Evolutionary conservation across 2,329 filamentous ascomycete species (phyloP).

Genomic region (Penicillium sp.): DNA sequence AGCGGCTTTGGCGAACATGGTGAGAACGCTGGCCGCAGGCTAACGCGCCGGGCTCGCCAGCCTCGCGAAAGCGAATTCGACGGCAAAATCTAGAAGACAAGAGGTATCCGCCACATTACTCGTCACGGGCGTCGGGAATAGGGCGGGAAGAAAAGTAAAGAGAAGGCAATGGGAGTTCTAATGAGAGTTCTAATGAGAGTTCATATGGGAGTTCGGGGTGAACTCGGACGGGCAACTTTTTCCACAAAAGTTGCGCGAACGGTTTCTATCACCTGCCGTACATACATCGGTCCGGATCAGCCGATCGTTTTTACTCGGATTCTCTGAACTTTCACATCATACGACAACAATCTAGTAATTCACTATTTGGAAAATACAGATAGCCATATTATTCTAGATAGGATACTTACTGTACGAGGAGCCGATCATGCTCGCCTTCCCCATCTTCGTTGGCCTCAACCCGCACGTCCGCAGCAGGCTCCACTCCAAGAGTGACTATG

Average conservation of each 20-base stretch:
- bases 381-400: not conserved
- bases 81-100: not conserved
- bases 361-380: not conserved
- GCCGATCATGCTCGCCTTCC: conserved; percentile 15
- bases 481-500: conserved; percentile 20
- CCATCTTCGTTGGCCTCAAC: conserved; percentile 23
- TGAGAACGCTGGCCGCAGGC: conserved; percentile 23
- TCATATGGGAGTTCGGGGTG: conserved; percentile 10
- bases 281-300: conserved; percentile 2
- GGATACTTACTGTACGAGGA: conserved; percentile 1
- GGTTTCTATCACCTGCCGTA: conserved; percentile 10
- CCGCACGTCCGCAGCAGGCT: conserved; percentile 4
- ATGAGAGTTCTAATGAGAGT: too few relatives aligned
- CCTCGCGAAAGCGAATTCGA: conserved; percentile 15
- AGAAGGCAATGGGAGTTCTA: conserved; percentile 8
- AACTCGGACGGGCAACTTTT: conserved; percentile 19
- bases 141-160: not conserved
- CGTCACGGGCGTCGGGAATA: not conserved
- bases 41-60: conserved; percentile 23
- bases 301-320: conserved; percentile 3
- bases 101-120: not conserved
- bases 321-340: not conserved
- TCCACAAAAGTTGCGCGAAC: conserved; percentile 16
- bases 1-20: conserved; percentile 33
- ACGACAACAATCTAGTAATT: not conserved